Conservation (phyloP, 495 filamentous ascomycete genomes). For the Penicillium simplicissimum region DNA sequence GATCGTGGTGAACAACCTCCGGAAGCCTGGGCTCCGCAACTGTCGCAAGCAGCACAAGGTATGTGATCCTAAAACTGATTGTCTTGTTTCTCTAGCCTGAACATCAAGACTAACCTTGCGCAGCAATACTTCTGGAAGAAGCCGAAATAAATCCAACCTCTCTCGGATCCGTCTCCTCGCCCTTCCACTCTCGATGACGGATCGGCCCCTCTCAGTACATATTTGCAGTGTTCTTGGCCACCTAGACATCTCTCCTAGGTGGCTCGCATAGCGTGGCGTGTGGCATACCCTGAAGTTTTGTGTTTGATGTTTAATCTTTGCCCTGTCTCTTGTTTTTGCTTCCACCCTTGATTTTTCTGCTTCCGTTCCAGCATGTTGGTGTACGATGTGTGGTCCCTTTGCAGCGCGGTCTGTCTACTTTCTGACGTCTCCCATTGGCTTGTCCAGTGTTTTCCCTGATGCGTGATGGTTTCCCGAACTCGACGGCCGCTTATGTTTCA, state of each 20-base stretch:
- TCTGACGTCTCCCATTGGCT: slow-evolving; percentile 6
- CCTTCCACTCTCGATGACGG: slow-evolving; percentile 5
- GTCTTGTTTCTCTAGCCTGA: neutral
- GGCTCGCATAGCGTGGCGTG: slow-evolving; percentile 55
- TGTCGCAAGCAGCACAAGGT: slow-evolving; percentile 98
- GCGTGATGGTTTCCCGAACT: slow-evolving; percentile 16
- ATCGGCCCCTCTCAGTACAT: slow-evolving; percentile 45
- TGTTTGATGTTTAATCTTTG: slow-evolving; percentile 13
- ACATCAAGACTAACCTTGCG: slow-evolving; percentile 20
- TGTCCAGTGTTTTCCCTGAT: slow-evolving; percentile 15
- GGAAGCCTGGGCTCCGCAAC: slow-evolving; percentile 82
- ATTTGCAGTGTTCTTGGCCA: slow-evolving; percentile 38
- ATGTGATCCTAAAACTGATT: slow-evolving; percentile 26
- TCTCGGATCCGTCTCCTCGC: neutral
- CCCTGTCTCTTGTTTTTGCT: neutral
- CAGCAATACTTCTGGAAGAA: slow-evolving; percentile 96
- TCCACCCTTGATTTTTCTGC: slow-evolving; percentile 1
- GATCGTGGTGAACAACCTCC: slow-evolving; percentile 79
- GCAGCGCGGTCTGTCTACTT: slow-evolving; percentile 13
- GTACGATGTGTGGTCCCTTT: slow-evolving; percentile 36
- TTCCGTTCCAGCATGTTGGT: slow-evolving; percentile 29
- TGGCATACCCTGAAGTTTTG: slow-evolving; percentile 47
- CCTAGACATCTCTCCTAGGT: slow-evolving; percentile 22
- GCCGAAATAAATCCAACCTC: slow-evolving; percentile 53
- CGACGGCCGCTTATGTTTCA: slow-evolving; percentile 13